Percentiles rank a stretch among this genome's conserved stretches.
phyloP scores from a whole-genome alignment of 2,329 filamentous ascomycete species.

The Penicillium sp. region DNA sequence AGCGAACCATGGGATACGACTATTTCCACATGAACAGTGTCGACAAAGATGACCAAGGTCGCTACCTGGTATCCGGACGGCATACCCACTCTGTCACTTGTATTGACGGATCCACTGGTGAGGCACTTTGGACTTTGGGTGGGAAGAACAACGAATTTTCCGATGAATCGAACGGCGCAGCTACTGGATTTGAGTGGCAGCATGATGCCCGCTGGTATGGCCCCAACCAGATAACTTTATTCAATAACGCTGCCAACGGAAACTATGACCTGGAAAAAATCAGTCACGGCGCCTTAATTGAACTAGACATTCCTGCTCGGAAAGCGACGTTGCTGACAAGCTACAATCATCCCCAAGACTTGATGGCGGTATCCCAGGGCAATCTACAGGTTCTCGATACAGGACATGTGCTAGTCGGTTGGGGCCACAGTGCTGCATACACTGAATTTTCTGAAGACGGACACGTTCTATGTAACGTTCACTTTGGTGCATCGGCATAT shows the following conservation, averaged over 20 bases:
- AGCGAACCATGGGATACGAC: conserved; percentile 47
- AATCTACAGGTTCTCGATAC: conserved; percentile 29
- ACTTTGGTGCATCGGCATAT: conserved; percentile 51
- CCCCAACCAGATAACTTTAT: conserved; percentile 27
- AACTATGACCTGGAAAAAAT: conserved; percentile 16
- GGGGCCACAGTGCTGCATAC: conserved; percentile 55
- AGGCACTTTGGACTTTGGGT: conserved; percentile 34
- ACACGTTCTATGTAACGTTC: conserved; percentile 30
- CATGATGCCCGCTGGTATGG: conserved; percentile 38
- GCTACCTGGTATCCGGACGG: conserved; percentile 49
- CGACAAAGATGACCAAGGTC: conserved; percentile 52
- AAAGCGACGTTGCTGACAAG: conserved; percentile 17
- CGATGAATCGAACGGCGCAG: conserved; percentile 28
- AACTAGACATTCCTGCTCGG: conserved; percentile 18
- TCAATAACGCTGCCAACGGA: conserved; percentile 34
- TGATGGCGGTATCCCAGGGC: conserved; percentile 28
- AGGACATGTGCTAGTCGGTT: conserved; percentile 55
- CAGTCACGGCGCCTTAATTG: conserved; percentile 25
- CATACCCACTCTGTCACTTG: conserved; percentile 44
- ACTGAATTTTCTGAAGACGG: conserved; percentile 49
- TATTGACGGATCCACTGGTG: conserved; percentile 40
- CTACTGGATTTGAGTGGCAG: conserved; percentile 35
- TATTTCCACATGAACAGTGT: conserved; percentile 61
- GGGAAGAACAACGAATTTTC: conserved; percentile 36
- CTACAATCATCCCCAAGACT: conserved; percentile 25